Base-by-base conservation (phyloP, 345 rosid species). In the Odontarrhena argentea region DNA sequence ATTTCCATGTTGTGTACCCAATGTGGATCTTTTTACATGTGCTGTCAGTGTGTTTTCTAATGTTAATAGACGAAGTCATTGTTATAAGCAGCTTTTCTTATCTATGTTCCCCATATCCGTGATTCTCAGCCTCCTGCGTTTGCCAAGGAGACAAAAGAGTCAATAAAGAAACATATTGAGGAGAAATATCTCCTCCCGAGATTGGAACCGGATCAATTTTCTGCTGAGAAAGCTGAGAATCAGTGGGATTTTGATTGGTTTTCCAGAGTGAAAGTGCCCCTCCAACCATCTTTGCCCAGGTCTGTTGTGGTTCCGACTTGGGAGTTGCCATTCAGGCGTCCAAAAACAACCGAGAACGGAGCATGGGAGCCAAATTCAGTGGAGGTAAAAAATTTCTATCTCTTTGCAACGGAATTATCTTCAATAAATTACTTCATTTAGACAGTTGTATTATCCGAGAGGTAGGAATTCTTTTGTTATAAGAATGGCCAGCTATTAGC, bases 161-260 rank as follows among this genome's bases (percentile, higher is more conserved):
- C 98, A 0, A 78, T 93, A 64, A 81, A 82, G 84, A 82, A 84
- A 54, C 88, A 88, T 77, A 82, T 90, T 63, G 91, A 90, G 82
- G 97, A 90, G 81, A 81, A 83, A 60, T 88, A 90, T 87, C 87
- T 93, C 50, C 65, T 78, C 6, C 94, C 97, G 0, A 82, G 84
- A 57, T 73, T 93, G 71, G 98, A 88, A 22, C 46, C 76, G 5
- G 89, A 90, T 32, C 86, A 76, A 10, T 93, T 90, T 76, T 84
- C 92, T 41, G 82, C 90, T 0, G 87, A 86, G 63, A 86, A 85
- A 18, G 81, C 78, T 66, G 91, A 85, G 73, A 85, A 83, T 75
- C 96, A 88, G 72, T 93, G 98, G 98, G 89, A 88, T 53, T 90
- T 90, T 75, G 90, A 93, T 72, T 93, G 98, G 98, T 93, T 93